Percentiles rank a stretch among this genome's conserved stretches.
phyloP scores from a whole-genome alignment of 768 basidiomycete species.

The Kwoniella sp. region DNA sequence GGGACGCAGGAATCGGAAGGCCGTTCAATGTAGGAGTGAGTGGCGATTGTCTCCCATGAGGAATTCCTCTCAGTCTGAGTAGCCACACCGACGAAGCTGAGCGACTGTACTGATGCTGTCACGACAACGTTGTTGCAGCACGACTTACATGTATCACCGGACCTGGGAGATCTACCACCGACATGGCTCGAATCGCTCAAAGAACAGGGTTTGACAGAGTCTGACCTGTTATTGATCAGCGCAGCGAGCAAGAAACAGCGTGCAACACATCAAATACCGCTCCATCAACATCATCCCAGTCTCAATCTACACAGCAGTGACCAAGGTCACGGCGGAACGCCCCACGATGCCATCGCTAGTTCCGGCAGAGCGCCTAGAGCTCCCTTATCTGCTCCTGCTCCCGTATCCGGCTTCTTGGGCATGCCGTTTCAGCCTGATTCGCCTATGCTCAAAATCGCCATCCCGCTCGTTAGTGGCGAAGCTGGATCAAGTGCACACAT shows the following conservation, averaged over 20 bases:
- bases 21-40: constrained; percentile 46
- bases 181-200: constrained; percentile 35
- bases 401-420: neutral
- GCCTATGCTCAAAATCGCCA: neutral
- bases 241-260: constrained; percentile 29
- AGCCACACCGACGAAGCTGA: neutral
- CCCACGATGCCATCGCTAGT: neutral
- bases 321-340: neutral
- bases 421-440: neutral
- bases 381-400: constrained; percentile 10
- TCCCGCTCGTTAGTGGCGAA: neutral
- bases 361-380: neutral
- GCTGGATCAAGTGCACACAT: neutral
- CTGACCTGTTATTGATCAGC: constrained; percentile 37
- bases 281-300: neutral
- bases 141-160: constrained; percentile 43
- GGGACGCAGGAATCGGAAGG: constrained; percentile 38
- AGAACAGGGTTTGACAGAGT: constrained; percentile 40
- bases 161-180: constrained; percentile 36
- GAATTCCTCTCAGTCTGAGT: neutral
- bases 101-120: constrained; percentile 1
- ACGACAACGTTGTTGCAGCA: constrained; percentile 43
- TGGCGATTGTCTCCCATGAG: neutral
- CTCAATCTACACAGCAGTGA: neutral
- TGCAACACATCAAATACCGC: neutral